Percentiles rank a stretch among this genome's conserved stretches.
phyloP scores from a whole-genome alignment of 176 grass and related monocot genomes.

The Triticum turgidum region DNA sequence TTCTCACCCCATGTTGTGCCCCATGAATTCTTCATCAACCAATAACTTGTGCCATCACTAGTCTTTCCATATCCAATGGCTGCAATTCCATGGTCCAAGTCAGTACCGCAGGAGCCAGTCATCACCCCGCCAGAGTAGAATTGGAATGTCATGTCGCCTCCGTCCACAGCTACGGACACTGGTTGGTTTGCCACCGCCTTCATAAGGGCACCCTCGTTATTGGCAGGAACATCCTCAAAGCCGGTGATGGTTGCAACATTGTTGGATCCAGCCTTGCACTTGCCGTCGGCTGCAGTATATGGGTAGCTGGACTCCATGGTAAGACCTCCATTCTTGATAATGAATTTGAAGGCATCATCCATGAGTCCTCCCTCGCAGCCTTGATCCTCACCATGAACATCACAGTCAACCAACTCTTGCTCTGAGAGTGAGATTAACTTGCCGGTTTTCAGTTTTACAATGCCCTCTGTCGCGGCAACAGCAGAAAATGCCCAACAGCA shows the following conservation, averaged over 20 bases:
- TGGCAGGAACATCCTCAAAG: slow-evolving; percentile 36
- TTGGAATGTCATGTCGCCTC: slow-evolving; percentile 34
- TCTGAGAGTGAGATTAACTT: slow-evolving; percentile 45
- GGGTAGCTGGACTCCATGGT: slow-evolving; percentile 28
- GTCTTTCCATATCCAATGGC: slow-evolving; percentile 36
- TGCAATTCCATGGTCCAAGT: slow-evolving; percentile 38
- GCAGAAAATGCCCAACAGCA: slow-evolving; percentile 53
- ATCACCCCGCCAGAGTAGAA: slow-evolving; percentile 49
- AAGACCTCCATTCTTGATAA: slow-evolving; percentile 12
- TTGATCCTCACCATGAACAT: slow-evolving; percentile 33
- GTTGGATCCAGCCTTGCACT: slow-evolving; percentile 28
- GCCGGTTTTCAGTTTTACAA: slow-evolving; percentile 38
- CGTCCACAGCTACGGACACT: slow-evolving; percentile 43
- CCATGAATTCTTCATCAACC: slow-evolving; percentile 33
- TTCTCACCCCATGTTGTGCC: neutral
- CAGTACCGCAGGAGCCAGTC: slow-evolving; percentile 20
- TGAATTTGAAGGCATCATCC: slow-evolving; percentile 51
- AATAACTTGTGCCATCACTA: slow-evolving; percentile 33
- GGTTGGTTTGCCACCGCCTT: slow-evolving; percentile 49
- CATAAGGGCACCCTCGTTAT: slow-evolving; percentile 37
- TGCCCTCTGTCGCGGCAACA: slow-evolving; percentile 34
- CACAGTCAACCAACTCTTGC: slow-evolving; percentile 52
- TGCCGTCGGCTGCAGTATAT: slow-evolving; percentile 20
- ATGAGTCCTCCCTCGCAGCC: slow-evolving; percentile 45
- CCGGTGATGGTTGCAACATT: slow-evolving; percentile 27